Evolutionary conservation across 768 basidiomycete genomes (phyloP), one percentile per base, ranked within the genome.

Genomic region (Amanita fuliginea): DNA sequence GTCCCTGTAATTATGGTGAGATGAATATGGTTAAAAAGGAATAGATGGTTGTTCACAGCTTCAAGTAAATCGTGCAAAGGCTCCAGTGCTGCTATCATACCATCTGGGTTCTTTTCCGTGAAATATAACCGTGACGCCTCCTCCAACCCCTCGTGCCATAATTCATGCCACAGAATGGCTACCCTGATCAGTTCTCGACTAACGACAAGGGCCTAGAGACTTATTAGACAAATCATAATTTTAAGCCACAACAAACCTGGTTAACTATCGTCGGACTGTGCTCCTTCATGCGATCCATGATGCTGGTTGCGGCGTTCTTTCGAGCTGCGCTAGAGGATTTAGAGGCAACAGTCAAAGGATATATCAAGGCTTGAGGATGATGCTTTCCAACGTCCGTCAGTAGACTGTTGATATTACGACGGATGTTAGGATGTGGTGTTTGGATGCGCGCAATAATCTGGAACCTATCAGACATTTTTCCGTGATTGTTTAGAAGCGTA

Each of bases 401-500:
- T 10, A 99, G 72, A 57, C 80, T 79, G 57, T 91, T 83, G 62
- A 99, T 95, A 53, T 93, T 89, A 55, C 83, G 77, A 32, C 91
- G 80, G 53, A 98, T 89, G 52, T 86, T 87, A 14, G 71, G 67
- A 56, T 86, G 86, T 0, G 95, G 93, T 0, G 93, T 96, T 71
- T 99, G 94, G 56, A 99, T 95, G 13, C 96, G 85, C 35, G 96
- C 96, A 59, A 99, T 98, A 55, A 99, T 95, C 91, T 98, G 51
- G 34, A 52, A 21, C 33, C 33, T 24, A 18, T 5, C 36, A 19
- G 44, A 47, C 21, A 30, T 42, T 21, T 9, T n/a, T 14, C 4
- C 13, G n/a, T 18, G 43, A 16, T 8, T 41, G 21, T 21, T 39
- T 42, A 14, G 8, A 37, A 6, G 21, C 63, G 7, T 36, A 91